phyloP scores from a whole-genome alignment of 2,329 filamentous ascomycete genomes.

The Chaetomium sp. region DNA sequence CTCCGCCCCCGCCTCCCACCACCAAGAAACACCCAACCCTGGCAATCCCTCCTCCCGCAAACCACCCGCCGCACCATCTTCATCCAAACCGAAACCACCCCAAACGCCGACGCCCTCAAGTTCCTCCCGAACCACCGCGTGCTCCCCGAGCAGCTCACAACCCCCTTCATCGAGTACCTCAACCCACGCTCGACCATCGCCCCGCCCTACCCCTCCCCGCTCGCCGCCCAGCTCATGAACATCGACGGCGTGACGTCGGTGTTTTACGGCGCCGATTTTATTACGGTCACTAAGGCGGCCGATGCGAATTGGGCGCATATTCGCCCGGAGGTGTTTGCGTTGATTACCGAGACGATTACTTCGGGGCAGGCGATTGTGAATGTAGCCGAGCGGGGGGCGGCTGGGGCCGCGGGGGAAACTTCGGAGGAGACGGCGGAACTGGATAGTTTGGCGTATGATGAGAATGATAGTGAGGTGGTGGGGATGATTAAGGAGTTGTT shows the following conservation, averaged over 20 bases:
- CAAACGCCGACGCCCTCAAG: conserved; percentile 92
- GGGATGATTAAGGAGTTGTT: conserved; percentile 98
- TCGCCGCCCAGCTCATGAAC: conserved; percentile 84
- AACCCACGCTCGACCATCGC: conserved; percentile 81
- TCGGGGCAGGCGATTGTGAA: conserved; percentile 77
- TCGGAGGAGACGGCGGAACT: conserved; percentile 46
- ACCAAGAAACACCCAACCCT: conserved; percentile 2
- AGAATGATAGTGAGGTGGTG: conserved; percentile 88
- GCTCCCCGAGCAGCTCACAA: conserved; percentile 64
- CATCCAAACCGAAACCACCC: conserved; percentile 93
- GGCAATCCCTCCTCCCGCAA: conserved; percentile 12
- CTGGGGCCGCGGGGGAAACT: conserved; percentile 33
- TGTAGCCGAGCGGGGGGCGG: conserved; percentile 33
- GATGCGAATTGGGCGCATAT: conserved; percentile 91
- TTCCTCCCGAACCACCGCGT: conserved; percentile 88
- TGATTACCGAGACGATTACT: conserved; percentile 90
- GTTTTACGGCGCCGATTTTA: conserved; percentile 93
- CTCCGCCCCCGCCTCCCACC: conserved; percentile 23
- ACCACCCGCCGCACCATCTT: conserved; percentile 67
- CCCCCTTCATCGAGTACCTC: conserved; percentile 86
- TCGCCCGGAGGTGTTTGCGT: conserved; percentile 87
- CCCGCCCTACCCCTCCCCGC: conserved; percentile 81
- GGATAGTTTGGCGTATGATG: conserved; percentile 75
- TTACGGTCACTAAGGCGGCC: conserved; percentile 86
- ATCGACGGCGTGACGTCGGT: conserved; percentile 92